These are phyloP conservation scores for Pouteria campechiana DNA, from an alignment of 179 eudicot genomes.

Conservation along the genomic window DNA sequence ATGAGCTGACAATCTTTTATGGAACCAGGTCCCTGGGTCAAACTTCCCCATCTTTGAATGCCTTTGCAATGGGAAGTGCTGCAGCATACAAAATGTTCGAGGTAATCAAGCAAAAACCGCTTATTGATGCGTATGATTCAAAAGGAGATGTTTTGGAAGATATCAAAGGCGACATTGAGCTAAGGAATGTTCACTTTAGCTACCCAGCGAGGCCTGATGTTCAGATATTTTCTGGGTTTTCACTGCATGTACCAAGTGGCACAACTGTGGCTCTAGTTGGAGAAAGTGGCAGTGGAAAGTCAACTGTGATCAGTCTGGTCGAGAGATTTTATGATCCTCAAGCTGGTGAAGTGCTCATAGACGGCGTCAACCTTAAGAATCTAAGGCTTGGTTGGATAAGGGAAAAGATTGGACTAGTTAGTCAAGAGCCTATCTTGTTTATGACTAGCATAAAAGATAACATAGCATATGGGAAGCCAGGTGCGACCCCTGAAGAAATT, in stretches of 20 bases:
- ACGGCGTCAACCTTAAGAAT: constrained; percentile 35
- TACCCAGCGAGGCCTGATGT: constrained; percentile 44
- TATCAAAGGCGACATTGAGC: constrained; percentile 26
- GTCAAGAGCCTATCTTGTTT: constrained; percentile 40
- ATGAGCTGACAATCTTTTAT: too few relatives aligned
- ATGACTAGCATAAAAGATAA: constrained; percentile 34
- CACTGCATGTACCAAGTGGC: constrained; percentile 30
- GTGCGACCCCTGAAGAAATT: constrained; percentile 29
- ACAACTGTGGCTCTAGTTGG: constrained; percentile 42
- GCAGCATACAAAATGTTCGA: constrained; percentile 45
- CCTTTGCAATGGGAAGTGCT: constrained; percentile 45
- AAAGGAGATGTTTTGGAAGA: constrained; percentile 24
- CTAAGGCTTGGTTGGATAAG: constrained; percentile 40
- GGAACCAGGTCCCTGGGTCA: constrained; percentile 33
- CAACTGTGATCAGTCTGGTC: constrained; percentile 38
- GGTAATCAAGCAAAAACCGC: constrained; percentile 24
- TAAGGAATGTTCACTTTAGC: constrained; percentile 23
- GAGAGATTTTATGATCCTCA: constrained; percentile 47
- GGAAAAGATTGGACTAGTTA: constrained; percentile 33
- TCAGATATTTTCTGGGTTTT: constrained; percentile 35
- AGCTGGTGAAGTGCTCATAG: constrained; percentile 33
- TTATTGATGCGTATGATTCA: constrained; percentile 22
- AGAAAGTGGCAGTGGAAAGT: constrained; percentile 48
- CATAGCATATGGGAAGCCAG: constrained; percentile 37
- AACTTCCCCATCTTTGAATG: constrained; percentile 32